A percentile compares a stretch with the other conserved stretches of the same genome.
Evolutionary conservation across 345 rosid genomes (phyloP).

Genomic region (Cardamine occulta): DNA sequence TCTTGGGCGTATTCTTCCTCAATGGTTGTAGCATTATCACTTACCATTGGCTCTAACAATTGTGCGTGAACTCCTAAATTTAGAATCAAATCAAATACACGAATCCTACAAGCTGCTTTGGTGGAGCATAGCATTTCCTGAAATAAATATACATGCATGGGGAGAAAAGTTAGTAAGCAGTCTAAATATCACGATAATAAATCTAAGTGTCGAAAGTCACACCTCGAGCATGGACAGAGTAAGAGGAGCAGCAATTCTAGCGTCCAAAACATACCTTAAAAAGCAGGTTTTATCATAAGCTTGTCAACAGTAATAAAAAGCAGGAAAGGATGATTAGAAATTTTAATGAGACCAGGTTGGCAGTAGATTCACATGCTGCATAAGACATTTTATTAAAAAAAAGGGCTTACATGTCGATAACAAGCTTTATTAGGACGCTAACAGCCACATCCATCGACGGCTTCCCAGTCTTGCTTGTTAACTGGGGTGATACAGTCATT

Average conservation of each 20-base stretch:
- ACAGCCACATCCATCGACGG: constrained; percentile 96
- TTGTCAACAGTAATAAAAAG: constrained; percentile 25
- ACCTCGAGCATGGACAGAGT: constrained; percentile 97
- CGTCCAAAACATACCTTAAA: constrained; percentile 91
- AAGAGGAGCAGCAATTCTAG: constrained; percentile 98
- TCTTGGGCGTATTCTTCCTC: constrained; percentile 86
- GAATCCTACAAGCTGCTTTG: constrained; percentile 72
- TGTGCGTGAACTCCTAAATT: constrained; percentile 99
- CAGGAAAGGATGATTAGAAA: constrained; percentile 8
- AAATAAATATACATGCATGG: constrained; percentile 34
- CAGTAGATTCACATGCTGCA: constrained; percentile 29
- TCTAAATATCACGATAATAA: constrained; percentile 19
- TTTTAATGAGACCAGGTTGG: constrained; percentile 27
- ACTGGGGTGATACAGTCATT: constrained; percentile 75
- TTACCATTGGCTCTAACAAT: constrained; percentile 78
- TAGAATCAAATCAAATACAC: constrained; percentile 93
- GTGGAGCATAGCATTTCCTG: constrained; percentile 97
- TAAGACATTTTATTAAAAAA: neutral
- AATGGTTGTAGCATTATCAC: constrained; percentile 71
- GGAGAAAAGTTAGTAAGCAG: constrained; percentile 40
- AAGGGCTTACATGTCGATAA: constrained; percentile 88
- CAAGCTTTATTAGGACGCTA: constrained; percentile 96
- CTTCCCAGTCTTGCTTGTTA: constrained; percentile 79
- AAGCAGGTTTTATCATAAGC: constrained; percentile 37
- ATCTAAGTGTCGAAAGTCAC: constrained; percentile 37